A percentile compares a stretch with the other conserved stretches of the same genome.
Conservation (phyloP, 2,329 filamentous ascomycete genomes). For the Xylariales sp. region DNA sequence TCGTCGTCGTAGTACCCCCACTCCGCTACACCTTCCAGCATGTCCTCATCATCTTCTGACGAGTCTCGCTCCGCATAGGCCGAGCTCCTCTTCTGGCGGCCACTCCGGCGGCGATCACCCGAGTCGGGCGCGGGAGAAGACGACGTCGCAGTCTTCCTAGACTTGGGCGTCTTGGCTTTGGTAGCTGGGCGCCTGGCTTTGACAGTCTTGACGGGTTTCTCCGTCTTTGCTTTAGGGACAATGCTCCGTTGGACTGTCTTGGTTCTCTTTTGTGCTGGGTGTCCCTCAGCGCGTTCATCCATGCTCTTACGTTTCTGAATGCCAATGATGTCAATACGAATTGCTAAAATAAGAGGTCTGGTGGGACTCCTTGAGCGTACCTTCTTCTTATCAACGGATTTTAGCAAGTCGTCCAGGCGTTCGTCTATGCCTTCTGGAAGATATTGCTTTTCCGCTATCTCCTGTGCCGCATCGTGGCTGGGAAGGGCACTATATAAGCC, state of each 20-base stretch:
- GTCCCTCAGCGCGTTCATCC: conserved; percentile 44
- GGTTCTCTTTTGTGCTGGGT: conserved; percentile 37
- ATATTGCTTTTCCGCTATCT: conserved; percentile 82
- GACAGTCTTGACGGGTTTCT: conserved; percentile 26
- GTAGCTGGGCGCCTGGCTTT: conserved; percentile 22
- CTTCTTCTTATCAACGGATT: conserved; percentile 68
- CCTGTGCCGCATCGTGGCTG: conserved; percentile 73
- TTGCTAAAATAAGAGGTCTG: neutral
- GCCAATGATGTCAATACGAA: conserved; percentile 20
- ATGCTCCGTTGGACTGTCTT: conserved; percentile 27
- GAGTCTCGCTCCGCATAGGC: conserved; percentile 54
- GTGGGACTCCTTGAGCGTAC: conserved; percentile 29
- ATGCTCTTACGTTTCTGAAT: conserved; percentile 52
- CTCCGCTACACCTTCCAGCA: conserved; percentile 55
- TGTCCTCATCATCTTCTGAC: conserved; percentile 55
- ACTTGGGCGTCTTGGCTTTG: conserved; percentile 21
- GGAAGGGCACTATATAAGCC: conserved; percentile 73
- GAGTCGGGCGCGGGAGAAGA: conserved; percentile 29
- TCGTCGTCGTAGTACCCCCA: conserved; percentile 48
- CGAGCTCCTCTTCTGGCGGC: conserved; percentile 43
- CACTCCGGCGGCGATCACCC: conserved; percentile 51
- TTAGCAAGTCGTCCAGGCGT: conserved; percentile 64
- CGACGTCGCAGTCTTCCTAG: conserved; percentile 22
- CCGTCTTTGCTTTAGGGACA: conserved; percentile 24
- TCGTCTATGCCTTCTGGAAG: conserved; percentile 74